Evolutionary conservation across 2,329 filamentous ascomycete species (phyloP).

Genomic region (Biscogniauxia sp.): DNA sequence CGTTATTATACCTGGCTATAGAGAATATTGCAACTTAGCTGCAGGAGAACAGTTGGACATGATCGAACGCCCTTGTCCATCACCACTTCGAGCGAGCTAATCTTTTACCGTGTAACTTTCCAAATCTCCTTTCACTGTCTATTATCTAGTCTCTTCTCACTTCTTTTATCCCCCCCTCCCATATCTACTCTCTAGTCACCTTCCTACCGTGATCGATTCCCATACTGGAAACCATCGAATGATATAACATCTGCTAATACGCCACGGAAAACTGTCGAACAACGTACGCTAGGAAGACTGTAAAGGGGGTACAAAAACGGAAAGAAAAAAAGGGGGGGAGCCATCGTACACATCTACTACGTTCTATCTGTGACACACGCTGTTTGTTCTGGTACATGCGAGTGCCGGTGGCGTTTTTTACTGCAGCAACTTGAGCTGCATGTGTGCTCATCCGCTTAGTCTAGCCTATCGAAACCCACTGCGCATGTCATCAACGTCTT

Average conservation of each 20-base stretch:
- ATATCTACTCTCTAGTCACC: background rate
- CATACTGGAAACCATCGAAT: background rate
- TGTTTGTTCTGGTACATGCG: background rate
- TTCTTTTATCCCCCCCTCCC: background rate
- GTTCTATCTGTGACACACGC: background rate
- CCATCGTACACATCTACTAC: background rate
- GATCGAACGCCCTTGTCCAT: background rate
- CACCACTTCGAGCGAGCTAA: background rate
- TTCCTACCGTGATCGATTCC: no score
- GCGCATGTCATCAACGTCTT: background rate
- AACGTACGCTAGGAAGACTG: background rate
- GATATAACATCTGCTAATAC: background rate
- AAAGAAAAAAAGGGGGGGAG: background rate
- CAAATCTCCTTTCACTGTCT: background rate
- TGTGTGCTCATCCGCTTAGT: background rate
- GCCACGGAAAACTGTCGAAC: background rate
- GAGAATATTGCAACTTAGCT: background rate
- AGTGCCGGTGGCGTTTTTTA: background rate
- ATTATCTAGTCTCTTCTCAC: background rate
- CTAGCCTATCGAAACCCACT: background rate
- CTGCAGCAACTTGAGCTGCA: background rate
- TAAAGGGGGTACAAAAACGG: background rate
- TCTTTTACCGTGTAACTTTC: background rate
- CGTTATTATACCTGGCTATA: background rate
- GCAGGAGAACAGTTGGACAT: background rate